These are phyloP conservation scores for Magnusiomyces paraingens DNA, from an alignment of 1,139 yeast genomes.

Conservation along the genomic window DNA sequence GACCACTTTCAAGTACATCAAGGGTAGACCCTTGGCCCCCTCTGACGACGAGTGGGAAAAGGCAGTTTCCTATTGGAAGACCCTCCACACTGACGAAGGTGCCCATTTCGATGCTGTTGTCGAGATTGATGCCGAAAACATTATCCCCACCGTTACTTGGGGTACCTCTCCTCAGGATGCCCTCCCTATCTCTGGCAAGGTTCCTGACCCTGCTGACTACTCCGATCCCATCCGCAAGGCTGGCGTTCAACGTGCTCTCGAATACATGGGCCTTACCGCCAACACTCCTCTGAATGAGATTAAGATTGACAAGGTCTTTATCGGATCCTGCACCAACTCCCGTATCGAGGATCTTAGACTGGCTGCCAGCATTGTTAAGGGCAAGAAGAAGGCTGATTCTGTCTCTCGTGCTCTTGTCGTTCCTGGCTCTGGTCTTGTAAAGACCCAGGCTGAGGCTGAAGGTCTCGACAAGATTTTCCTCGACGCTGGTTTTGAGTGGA, in stretches of 20 bases:
- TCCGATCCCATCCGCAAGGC: constrained; percentile 73
- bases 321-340: constrained; percentile 97
- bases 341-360: constrained; percentile 95
- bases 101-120: constrained; percentile 86
- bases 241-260: constrained; percentile 85
- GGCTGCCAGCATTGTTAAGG: constrained; percentile 90
- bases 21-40: constrained; percentile 94
- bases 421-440: constrained; percentile 95
- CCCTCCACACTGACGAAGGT: constrained; percentile 79
- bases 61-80: constrained; percentile 85
- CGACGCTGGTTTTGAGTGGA: constrained; percentile 95
- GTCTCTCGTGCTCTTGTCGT: constrained; percentile 84
- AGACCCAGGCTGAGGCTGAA: constrained; percentile 87
- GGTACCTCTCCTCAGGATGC: constrained; percentile 99
- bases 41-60: constrained; percentile 90
- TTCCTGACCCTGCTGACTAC: constrained; percentile 74
- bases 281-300: constrained; percentile 72
- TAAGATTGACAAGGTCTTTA: constrained; percentile 83
- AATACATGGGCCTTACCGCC: constrained; percentile 85
- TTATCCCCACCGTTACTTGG: constrained; percentile 96
- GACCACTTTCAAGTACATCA: constrained; percentile 74
- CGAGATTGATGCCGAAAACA: constrained; percentile 71
- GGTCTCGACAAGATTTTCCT: constrained; percentile 87
- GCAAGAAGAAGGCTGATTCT: constrained; percentile 76
- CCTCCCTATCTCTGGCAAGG: constrained; percentile 79